Conservation (phyloP, 495 filamentous ascomycete species). For the Penicillium alfredii region DNA sequence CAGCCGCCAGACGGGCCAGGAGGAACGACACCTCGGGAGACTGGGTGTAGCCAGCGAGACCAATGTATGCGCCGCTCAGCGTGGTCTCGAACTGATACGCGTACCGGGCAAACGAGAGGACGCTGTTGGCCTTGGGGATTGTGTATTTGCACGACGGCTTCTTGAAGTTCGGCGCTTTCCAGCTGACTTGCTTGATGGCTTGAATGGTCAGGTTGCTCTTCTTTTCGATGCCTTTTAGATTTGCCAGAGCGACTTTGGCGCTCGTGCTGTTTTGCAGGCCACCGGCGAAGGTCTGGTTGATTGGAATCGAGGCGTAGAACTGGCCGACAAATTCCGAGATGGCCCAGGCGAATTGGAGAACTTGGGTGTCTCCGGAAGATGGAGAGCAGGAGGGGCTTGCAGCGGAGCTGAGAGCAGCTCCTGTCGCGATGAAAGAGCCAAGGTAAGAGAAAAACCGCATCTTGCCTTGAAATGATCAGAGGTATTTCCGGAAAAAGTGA, state of each 20-base stretch:
- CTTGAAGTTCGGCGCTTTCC: slow-evolving; percentile 12
- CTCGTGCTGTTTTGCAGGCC: slow-evolving; percentile 15
- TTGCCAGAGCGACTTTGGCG: slow-evolving; percentile 11
- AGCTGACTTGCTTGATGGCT: slow-evolving; percentile 19
- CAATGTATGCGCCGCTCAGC: slow-evolving; percentile 26
- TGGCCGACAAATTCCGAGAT: slow-evolving; percentile 21
- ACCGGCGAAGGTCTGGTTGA: slow-evolving; percentile 24
- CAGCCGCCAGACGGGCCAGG: slow-evolving; percentile 26
- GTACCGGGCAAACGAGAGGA: slow-evolving; percentile 14
- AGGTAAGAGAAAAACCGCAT: no score
- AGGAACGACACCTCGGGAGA: slow-evolving; percentile 32
- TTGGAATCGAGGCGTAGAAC: slow-evolving; percentile 19
- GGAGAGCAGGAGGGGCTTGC: slow-evolving; percentile 12
- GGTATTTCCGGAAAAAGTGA: no score
- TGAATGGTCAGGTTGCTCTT: slow-evolving; percentile 22
- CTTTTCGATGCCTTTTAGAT: slow-evolving; percentile 24
- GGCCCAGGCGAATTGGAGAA: slow-evolving; percentile 23
- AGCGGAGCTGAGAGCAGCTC: neutral
- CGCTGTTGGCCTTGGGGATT: slow-evolving; percentile 14
- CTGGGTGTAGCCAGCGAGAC: slow-evolving; percentile 27
- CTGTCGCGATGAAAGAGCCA: no score
- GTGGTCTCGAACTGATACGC: slow-evolving; percentile 22
- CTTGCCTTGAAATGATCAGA: no score
- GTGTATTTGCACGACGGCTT: slow-evolving; percentile 22
- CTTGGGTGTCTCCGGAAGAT: slow-evolving; percentile 14